Conservation (phyloP, 2,329 filamentous ascomycete species). For the Cordyceps fumosorosea region DNA sequence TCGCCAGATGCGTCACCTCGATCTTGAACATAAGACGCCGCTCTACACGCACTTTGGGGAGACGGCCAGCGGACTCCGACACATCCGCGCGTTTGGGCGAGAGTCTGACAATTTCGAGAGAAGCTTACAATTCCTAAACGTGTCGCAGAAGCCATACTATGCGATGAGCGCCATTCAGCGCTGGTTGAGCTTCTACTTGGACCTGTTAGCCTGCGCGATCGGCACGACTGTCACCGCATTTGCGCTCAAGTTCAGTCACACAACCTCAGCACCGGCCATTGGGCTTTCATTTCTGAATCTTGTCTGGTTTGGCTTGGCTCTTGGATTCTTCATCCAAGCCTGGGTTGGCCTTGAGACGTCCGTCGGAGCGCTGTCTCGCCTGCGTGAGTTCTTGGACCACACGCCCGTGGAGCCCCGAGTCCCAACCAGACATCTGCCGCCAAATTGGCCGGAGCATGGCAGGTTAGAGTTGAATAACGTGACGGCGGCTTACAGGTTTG, state of each 20-base stretch:
- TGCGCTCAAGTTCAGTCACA: conserved; percentile 24
- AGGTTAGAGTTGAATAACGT: neutral
- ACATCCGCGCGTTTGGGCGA: conserved; percentile 49
- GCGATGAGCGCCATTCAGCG: conserved; percentile 42
- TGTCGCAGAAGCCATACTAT: conserved; percentile 48
- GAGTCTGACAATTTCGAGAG: conserved; percentile 32
- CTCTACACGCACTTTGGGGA: conserved; percentile 34
- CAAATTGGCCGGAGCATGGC: neutral
- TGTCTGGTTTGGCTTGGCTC: conserved; percentile 18
- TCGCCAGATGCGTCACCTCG: conserved; percentile 28
- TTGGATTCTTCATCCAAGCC: neutral
- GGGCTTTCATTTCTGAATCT: conserved; percentile 14
- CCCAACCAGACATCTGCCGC: neutral
- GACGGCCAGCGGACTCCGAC: conserved; percentile 36
- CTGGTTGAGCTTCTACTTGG: conserved; percentile 45
- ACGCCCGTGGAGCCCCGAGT: neutral
- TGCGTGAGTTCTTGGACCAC: neutral
- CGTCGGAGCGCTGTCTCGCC: neutral
- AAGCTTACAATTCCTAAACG: conserved; percentile 39
- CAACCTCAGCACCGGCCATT: neutral
- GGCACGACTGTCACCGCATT: conserved; percentile 37
- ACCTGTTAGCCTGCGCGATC: conserved; percentile 38
- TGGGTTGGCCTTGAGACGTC: neutral
- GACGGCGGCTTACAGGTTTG: neutral
- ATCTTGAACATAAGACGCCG: conserved; percentile 29